These are phyloP conservation scores for Lactarius hengduanensis DNA, from an alignment of 768 basidiomycete genomes.

Conservation along the genomic window DNA sequence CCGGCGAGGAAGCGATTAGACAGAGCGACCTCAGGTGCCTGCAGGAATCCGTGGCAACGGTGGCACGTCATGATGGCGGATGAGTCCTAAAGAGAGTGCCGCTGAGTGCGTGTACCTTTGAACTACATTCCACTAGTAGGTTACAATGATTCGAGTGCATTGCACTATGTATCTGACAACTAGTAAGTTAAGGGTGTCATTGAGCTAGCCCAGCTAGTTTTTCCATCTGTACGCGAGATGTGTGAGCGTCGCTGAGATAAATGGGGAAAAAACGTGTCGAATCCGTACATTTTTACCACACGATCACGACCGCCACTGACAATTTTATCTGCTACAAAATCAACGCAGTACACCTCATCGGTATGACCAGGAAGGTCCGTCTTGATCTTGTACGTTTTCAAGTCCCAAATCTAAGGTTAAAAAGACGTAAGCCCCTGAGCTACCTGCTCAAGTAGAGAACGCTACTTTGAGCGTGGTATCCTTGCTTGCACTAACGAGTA, in stretches of 20 bases:
- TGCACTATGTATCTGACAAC: neutral
- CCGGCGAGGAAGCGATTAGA: neutral
- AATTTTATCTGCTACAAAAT: slow-evolving; percentile 99
- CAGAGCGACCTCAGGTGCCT: neutral
- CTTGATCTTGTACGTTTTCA: slow-evolving; percentile 94
- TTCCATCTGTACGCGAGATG: slow-evolving; percentile 23
- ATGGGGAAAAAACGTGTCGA: neutral
- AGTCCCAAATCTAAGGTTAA: slow-evolving; percentile 81
- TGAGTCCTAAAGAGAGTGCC: neutral
- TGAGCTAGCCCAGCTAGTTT: slow-evolving; percentile 10
- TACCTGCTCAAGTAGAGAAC: slow-evolving; percentile 29
- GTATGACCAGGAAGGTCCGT: slow-evolving; percentile 93
- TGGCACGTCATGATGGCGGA: neutral
- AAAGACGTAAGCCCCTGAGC: neutral
- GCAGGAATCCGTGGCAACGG: neutral
- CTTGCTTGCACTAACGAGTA: slow-evolving; percentile 93
- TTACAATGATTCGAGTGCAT: neutral
- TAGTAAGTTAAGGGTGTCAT: neutral
- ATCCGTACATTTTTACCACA: slow-evolving; percentile 85
- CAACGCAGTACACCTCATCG: slow-evolving; percentile 98
- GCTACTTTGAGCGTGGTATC: slow-evolving; percentile 91
- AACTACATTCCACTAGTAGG: neutral
- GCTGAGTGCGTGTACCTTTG: neutral
- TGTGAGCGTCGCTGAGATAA: neutral
- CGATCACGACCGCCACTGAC: slow-evolving; percentile 95